Evolutionary conservation across 257 asterid genomes (phyloP), one percentile per base, ranked within the genome.

Genomic region (Nemophila menziesii): DNA sequence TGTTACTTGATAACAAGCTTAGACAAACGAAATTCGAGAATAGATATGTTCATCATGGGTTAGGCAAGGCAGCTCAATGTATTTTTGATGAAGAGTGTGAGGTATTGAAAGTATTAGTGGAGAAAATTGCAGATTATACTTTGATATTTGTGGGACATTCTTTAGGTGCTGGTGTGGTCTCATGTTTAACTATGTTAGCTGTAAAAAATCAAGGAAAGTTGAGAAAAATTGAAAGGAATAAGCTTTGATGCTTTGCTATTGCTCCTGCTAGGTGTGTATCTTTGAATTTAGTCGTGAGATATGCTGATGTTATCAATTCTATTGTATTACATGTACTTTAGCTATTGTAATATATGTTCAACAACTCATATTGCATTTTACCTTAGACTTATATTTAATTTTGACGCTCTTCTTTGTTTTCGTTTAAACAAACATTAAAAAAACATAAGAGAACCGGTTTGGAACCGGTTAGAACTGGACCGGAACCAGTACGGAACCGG

Each of bases 181-280:
- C 99, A 0, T 46, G 86, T 63, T 44, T 90, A 54, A 73, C 96
- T 4, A 79, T 90, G 77, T 48, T 90, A 63, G 85, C 77, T 6
- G 72, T 85, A 19, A 90, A 85, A 68, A 71, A 85, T 46, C 48
- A 73, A 48, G 99, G 77, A 21, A 79, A 64, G 37, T 42, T 90
- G 61, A 96, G 94, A 22, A 16, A 54, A 46, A 46, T 90, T 5
- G 94, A 74, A 57, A 77, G 99, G 65, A 69, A 64, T 62, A 69
- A 92, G 78, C 73, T 90, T 43, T 74, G 92, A 61, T 81, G 99
- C 74, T 90, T 64, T 49, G 99, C 99, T 8, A 67, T 90, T 57
- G 99, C 99, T 27, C 99, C 99, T 39, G 73, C 93, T 1, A 70
- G 99, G 77, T 90, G 99, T 58, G 83, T 90, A 54, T 90, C 99